Evolutionary conservation across 202 grass and related monocot species (phyloP), one percentile per base, ranked within the genome.

Genomic region (Zizania palustris): DNA sequence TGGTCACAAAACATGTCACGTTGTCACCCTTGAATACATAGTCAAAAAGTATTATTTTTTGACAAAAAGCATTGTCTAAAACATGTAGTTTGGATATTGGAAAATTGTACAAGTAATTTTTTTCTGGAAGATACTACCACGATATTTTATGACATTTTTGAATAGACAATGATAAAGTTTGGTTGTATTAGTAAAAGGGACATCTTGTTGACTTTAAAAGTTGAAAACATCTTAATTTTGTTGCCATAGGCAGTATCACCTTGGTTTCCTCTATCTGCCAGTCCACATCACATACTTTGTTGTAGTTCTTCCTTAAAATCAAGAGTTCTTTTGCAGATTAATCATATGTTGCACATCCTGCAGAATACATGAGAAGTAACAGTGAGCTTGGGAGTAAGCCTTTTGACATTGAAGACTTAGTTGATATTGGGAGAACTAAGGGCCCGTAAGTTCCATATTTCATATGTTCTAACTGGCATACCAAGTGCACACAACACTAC

Each of bases 381-480:
- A 86, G 60, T 73, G 87, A 86, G 19, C 71, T 95, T 73, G 96
- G 96, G 78, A 89, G 59, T 48, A 78, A 98, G 87, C 91, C 91
- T 85, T 98, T 95, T 76, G 96, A 98, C 72, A 98, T 98, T 73
- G 96, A 98, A 90, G 96, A 98, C 69, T 80, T 98, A 74, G 85
- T 98, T 72, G 91, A 87, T 83, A 82, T 90, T 83, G 96, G 89
- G 21, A 92, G 78, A 85, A 69, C 74, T 58, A 90, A 87, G 6
- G 91, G 91, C 75, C 89, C 87, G 96, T 98, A 92, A 71, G 89
- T 90, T 89, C 65, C 70, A 65, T 45, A 65, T 74, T 72, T 66
- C n/a, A 7, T 53, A 65, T 35, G 39, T 38, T 28, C 49, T 50
- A 78, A 72, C 48, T 82, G 59, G 36, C 72, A 54, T 72, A 54